phyloP scores from a whole-genome alignment of 345 rosid genomes.

The Raphanus raphanistrum region DNA sequence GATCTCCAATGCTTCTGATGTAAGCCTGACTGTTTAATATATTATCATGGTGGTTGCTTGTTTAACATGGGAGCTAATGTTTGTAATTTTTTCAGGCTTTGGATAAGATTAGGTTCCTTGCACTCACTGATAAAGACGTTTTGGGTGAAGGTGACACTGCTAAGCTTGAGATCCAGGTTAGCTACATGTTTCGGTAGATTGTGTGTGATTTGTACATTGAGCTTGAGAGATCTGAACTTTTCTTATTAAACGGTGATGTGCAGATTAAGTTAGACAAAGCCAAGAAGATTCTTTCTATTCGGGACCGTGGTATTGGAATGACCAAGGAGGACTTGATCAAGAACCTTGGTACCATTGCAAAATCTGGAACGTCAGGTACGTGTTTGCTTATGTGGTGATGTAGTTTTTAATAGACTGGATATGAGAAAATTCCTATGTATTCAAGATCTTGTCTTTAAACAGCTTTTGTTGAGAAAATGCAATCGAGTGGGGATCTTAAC shows the following conservation, averaged over 20 bases:
- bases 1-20: slow-evolving; percentile 99
- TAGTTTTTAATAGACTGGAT: not conserved
- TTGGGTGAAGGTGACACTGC: slow-evolving; percentile 88
- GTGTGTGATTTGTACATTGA: not conserved
- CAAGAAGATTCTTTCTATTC: slow-evolving; percentile 76
- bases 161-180: slow-evolving; percentile 96
- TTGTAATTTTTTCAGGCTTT: slow-evolving; percentile 58
- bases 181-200: slow-evolving; percentile 5
- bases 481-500: slow-evolving; percentile 90
- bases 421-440: not conserved
- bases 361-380: slow-evolving; percentile 98
- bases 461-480: slow-evolving; percentile 99
- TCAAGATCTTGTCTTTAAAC: slow-evolving; percentile 22
- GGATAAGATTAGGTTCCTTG: slow-evolving; percentile 93
- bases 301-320: slow-evolving; percentile 98
- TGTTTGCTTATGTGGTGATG: not conserved
- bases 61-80: not conserved
- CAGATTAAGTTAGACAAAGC: slow-evolving; percentile 96
- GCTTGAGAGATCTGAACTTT: not conserved
- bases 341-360: slow-evolving; percentile 97
- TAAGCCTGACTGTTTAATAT: slow-evolving; percentile 39
- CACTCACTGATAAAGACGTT: slow-evolving; percentile 88
- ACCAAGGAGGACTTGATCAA: slow-evolving; percentile 95
- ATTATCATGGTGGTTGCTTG: not conserved
- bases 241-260: slow-evolving; percentile 5